Percentiles rank a stretch among this genome's conserved stretches.
phyloP scores from a whole-genome alignment of 192 early-diverging fungal species.

The Coemansia asiatica region DNA sequence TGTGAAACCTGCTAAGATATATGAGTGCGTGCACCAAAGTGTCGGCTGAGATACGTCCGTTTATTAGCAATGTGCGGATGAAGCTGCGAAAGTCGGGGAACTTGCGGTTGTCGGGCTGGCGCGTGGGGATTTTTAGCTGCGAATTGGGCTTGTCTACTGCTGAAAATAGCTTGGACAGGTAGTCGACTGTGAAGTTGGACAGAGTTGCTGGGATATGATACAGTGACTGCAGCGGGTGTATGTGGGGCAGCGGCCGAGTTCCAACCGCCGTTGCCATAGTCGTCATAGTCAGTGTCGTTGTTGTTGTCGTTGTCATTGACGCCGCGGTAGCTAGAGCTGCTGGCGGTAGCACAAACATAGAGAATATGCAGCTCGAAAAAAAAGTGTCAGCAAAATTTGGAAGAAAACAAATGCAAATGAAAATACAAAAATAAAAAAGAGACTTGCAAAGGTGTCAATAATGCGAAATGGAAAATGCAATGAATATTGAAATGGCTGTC shows the following conservation, averaged over 20 bases:
- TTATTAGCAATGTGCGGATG: conserved; percentile 45
- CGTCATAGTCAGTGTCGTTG: not conserved
- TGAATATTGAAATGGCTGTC: too few relatives aligned
- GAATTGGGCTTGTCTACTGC: conserved; percentile 30
- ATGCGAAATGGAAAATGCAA: too few relatives aligned
- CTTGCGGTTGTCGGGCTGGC: conserved; percentile 26
- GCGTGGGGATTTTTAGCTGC: conserved; percentile 28
- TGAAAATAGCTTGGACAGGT: conserved; percentile 45
- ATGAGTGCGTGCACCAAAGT: conserved; percentile 51
- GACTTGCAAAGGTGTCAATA: too few relatives aligned
- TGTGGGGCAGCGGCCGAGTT: not conserved
- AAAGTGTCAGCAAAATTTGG: not conserved
- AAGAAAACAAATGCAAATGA: not conserved
- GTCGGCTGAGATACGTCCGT: conserved; percentile 48
- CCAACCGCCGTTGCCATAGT: conserved; percentile 7
- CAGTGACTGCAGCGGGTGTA: conserved; percentile 9
- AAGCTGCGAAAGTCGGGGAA: conserved; percentile 50
- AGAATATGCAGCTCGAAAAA: not conserved
- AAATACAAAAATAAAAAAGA: not conserved
- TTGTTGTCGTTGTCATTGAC: conserved; percentile 13
- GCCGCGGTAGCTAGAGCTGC: not conserved
- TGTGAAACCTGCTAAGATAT: conserved; percentile 47
- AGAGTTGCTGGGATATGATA: conserved; percentile 47
- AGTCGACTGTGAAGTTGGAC: conserved; percentile 37
- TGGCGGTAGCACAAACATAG: conserved; percentile 1